phyloP scores from a whole-genome alignment of 2,329 filamentous ascomycete genomes.

The Neonectria sp. region DNA sequence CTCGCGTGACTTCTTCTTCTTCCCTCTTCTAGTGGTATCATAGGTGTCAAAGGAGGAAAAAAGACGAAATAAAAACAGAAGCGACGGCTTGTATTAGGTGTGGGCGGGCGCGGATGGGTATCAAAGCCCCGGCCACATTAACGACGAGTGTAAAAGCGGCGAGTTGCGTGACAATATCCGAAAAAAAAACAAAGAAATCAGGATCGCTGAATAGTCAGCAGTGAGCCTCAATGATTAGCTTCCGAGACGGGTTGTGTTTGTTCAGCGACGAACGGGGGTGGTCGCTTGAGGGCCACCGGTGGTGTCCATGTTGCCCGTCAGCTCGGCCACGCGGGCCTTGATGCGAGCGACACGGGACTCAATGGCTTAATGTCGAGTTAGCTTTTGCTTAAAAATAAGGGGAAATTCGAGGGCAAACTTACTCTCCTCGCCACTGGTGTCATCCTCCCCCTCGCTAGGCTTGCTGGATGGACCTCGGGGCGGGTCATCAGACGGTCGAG shows the following conservation, averaged over 20 bases:
- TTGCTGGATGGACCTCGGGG: slow-evolving; percentile 70
- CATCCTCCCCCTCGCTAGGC: slow-evolving; percentile 79
- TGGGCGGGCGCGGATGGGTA: slow-evolving; percentile 35
- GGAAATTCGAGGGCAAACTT: slow-evolving; percentile 59
- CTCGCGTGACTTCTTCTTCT: slow-evolving; percentile 44
- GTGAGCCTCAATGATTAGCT: slow-evolving; percentile 14
- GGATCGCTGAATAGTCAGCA: slow-evolving; percentile 21
- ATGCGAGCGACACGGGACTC: slow-evolving; percentile 97
- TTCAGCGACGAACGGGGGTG: slow-evolving; percentile 40
- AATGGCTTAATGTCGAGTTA: slow-evolving; percentile 75
- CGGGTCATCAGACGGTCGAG: slow-evolving; percentile 76
- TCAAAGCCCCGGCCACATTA: slow-evolving; percentile 29
- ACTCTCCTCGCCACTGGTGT: slow-evolving; percentile 97
- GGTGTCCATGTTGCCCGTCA: slow-evolving; percentile 87
- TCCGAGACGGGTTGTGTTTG: slow-evolving; percentile 4
- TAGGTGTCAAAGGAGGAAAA: slow-evolving; percentile 43
- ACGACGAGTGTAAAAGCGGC: slow-evolving; percentile 32
- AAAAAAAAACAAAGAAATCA: slow-evolving; percentile 30
- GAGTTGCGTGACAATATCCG: slow-evolving; percentile 34
- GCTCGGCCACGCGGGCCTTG: slow-evolving; percentile 94
- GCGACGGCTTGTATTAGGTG: slow-evolving; percentile 46
- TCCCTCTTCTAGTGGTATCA: slow-evolving; percentile 52
- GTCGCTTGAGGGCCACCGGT: slow-evolving; percentile 54
- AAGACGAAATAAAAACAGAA: slow-evolving; percentile 42
- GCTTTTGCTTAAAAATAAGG: slow-evolving; percentile 19